These are phyloP conservation scores for Beauveria australis DNA, from an alignment of 2,329 filamentous ascomycete species.

Conservation along the genomic window DNA sequence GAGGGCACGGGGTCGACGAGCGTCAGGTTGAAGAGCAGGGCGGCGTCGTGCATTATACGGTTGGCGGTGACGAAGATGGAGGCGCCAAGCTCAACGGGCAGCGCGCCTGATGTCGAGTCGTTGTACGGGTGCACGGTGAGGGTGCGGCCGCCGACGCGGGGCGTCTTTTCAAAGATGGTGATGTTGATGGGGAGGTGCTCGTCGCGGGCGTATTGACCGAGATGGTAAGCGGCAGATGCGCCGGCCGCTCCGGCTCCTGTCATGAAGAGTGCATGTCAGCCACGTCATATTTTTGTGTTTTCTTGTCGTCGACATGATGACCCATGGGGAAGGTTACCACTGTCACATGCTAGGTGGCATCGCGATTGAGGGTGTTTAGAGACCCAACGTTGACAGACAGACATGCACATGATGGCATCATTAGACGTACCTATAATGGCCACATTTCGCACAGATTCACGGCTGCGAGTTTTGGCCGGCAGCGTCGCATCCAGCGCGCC, in stretches of 20 bases:
- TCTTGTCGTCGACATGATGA: neutral
- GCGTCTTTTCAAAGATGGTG: slow-evolving; percentile 76
- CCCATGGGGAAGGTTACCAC: slow-evolving; percentile 2
- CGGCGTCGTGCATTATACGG: slow-evolving; percentile 69
- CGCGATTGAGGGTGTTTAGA: too few relatives aligned
- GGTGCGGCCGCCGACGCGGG: slow-evolving; percentile 74
- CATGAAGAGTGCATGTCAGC: neutral
- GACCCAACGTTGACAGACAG: neutral
- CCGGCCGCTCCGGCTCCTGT: slow-evolving; percentile 84
- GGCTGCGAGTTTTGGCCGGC: neutral
- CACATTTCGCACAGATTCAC: slow-evolving; percentile 23
- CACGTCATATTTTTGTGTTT: neutral
- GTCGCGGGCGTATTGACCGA: slow-evolving; percentile 61
- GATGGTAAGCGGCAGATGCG: slow-evolving; percentile 76
- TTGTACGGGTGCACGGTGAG: slow-evolving; percentile 75
- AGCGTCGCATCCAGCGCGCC: slow-evolving; percentile 9
- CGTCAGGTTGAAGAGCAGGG: slow-evolving; percentile 60
- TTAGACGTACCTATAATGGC: slow-evolving; percentile 28
- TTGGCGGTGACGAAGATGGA: slow-evolving; percentile 88
- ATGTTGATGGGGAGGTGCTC: slow-evolving; percentile 61
- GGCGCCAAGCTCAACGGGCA: slow-evolving; percentile 75
- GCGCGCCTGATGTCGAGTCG: slow-evolving; percentile 44
- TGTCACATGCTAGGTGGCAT: neutral
- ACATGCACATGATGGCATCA: neutral
- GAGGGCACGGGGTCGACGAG: slow-evolving; percentile 36